A percentile compares a stretch with the other conserved stretches of the same genome.
phyloP scores from a whole-genome alignment of 2,329 filamentous ascomycete genomes.

The Tolypocladium album region DNA sequence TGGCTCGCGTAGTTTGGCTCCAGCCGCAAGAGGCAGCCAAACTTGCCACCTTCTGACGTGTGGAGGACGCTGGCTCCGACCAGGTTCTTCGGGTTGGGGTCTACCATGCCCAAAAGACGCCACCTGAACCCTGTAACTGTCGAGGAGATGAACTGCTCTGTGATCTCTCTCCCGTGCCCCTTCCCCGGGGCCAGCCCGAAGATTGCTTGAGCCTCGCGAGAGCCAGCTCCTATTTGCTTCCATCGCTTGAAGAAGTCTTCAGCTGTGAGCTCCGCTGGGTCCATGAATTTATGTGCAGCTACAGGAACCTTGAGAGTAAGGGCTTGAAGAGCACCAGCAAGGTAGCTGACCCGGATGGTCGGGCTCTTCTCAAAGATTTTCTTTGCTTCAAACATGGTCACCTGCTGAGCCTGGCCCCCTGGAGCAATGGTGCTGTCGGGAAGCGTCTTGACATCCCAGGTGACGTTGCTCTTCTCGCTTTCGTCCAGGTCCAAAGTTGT shows the following conservation, averaged over 20 bases:
- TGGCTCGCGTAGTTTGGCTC: constrained; percentile 90
- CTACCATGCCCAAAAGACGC: constrained; percentile 75
- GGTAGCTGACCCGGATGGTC: constrained; percentile 87
- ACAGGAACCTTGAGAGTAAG: constrained; percentile 86
- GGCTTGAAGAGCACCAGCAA: constrained; percentile 86
- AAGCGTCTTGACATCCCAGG: constrained; percentile 78
- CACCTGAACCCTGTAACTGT: constrained; percentile 80
- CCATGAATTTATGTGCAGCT: constrained; percentile 92
- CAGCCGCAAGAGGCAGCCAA: constrained; percentile 82
- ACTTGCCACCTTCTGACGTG: constrained; percentile 76
- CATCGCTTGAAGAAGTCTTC: constrained; percentile 99
- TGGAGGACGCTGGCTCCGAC: constrained; percentile 84
- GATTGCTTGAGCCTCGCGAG: constrained; percentile 79
- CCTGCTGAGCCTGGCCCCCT: constrained; percentile 76
- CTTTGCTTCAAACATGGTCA: constrained; percentile 86
- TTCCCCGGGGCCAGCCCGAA: constrained; percentile 52
- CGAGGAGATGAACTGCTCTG: constrained; percentile 57
- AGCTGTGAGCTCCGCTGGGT: constrained; percentile 69
- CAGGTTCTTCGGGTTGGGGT: constrained; percentile 87
- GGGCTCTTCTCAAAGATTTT: constrained; percentile 73
- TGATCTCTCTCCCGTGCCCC: constrained; percentile 49
- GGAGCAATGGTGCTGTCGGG: constrained; percentile 72
- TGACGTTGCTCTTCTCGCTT: constrained; percentile 53
- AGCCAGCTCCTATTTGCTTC: constrained; percentile 90
- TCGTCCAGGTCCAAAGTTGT: constrained; percentile 81